Evolutionary conservation across 345 rosid genomes (phyloP), one percentile per base, ranked within the genome.

Genomic region (Cardamine chenopodiifolia): DNA sequence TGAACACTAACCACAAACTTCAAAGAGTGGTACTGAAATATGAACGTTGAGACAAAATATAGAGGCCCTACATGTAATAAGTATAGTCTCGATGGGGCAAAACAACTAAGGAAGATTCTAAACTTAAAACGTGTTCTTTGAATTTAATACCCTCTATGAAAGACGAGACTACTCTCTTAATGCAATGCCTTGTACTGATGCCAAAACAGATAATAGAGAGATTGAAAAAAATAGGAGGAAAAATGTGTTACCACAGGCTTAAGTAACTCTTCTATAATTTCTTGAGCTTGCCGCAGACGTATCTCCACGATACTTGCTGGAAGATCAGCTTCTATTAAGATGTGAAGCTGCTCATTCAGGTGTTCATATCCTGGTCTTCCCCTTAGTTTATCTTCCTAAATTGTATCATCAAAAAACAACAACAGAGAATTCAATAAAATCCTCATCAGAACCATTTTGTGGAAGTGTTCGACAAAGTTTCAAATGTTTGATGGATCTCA

Each of bases 241-340:
- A 20, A 39, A 39, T 20, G 29, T 17, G 15, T 57, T 87, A 90
- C 98, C 97, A 93, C 96, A 63, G 98, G 98, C 72, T 89, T 93
- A 57, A 93, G 97, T 75, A 92, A 82, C 81, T 92, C 98, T 85
- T 88, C 95, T 10, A 94, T 91, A 49, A 89, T 87, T 80, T 85
- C 91, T 71, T 89, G 91, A 48, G 94, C 94, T 70, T 89, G 94
- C 67, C 94, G 79, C 61, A 89, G 80, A 79, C 84, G 83, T 14
- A 83, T 71, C 57, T 89, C 94, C 20, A 89, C 91, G 12, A 87
- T 44, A 75, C 78, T 86, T 5, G 90, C 94, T 71, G 94, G 91
- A 60, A 87, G 86, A 85, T 89, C 91, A 31, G 90, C 91, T 73
- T 89, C 90, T 59, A 87, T 87, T 75, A 87, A 80, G 83, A 89